A percentile compares a stretch with the other conserved stretches of the same genome.
Evolutionary conservation across 139 green algal species (phyloP).

Genomic region (Spirogloea muscicola): DNA sequence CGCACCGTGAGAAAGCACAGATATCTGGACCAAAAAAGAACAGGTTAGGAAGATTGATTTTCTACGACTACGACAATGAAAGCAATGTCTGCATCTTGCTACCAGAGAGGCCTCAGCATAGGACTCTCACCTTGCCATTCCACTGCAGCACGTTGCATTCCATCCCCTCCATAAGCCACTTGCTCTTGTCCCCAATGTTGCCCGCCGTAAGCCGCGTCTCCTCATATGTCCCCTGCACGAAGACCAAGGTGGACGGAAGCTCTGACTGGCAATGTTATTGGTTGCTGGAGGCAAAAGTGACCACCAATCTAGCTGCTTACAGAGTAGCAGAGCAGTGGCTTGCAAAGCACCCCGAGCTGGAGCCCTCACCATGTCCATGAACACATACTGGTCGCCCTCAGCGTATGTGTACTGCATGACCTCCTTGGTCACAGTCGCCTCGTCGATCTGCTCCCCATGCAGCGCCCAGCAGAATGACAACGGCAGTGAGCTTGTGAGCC

Average conservation of each 20-base stretch:
- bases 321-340: too few species aligned
- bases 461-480: not conserved
- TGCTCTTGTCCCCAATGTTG: conserved; percentile 62
- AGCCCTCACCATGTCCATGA: conserved; percentile 42
- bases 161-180: conserved; percentile 86
- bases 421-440: conserved; percentile 43
- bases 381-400: conserved; percentile 26
- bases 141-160: conserved; percentile 74
- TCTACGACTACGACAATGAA: too few species aligned
- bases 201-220: conserved; percentile 83
- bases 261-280: too few species aligned
- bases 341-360: too few species aligned
- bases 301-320: too few species aligned
- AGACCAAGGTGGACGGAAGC: too few species aligned
- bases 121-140: conserved; percentile 73
- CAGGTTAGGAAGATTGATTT: too few species aligned
- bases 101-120: too few species aligned
- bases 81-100: too few species aligned
- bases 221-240: conserved; percentile 72
- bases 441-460: conserved; percentile 81
- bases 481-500: not conserved
- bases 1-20: too few species aligned
- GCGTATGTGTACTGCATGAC: conserved; percentile 41
- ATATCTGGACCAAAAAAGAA: too few species aligned
- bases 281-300: too few species aligned